Percentiles rank a stretch among this genome's conserved stretches.
Conservation (phyloP, 2,329 filamentous ascomycete genomes). For the Lachnellula suecica region DNA sequence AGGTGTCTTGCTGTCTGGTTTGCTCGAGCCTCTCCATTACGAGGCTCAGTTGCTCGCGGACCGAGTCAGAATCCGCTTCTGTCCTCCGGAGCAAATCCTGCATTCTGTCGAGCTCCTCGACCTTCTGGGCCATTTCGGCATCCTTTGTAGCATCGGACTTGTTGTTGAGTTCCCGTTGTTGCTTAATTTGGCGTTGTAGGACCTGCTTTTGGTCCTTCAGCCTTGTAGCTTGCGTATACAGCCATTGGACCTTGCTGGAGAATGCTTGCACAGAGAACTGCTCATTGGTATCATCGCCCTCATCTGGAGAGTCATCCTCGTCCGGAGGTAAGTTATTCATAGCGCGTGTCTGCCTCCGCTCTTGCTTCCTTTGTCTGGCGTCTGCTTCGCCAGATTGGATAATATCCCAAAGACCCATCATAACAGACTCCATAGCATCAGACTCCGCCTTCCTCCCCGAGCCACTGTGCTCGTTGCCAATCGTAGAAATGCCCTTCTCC, state of each 20-base stretch:
- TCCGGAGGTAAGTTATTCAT: conserved; percentile 60
- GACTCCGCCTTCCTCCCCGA: conserved; percentile 21
- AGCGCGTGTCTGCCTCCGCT: conserved; percentile 50
- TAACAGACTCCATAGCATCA: conserved; percentile 47
- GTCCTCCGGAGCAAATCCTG: conserved; percentile 34
- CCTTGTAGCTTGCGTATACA: conserved; percentile 74
- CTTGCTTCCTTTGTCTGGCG: conserved; percentile 52
- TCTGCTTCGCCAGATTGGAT: conserved; percentile 50
- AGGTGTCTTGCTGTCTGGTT: conserved; percentile 22
- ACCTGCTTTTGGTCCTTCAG: conserved; percentile 88
- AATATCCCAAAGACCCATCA: conserved; percentile 52
- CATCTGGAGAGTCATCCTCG: conserved; percentile 61
- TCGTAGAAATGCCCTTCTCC: conserved; percentile 60
- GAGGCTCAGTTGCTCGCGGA: conserved; percentile 31
- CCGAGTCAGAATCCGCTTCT: conserved; percentile 32
- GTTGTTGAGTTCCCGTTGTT: conserved; percentile 89
- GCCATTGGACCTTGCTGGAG: conserved; percentile 72
- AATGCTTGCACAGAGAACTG: conserved; percentile 75
- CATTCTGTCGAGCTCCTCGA: conserved; percentile 52
- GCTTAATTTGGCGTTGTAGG: conserved; percentile 87
- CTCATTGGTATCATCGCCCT: conserved; percentile 56
- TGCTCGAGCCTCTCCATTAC: conserved; percentile 35
- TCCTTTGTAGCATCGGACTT: conserved; percentile 76
- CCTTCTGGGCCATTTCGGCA: conserved; percentile 58
- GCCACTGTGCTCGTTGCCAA: conserved; percentile 53